Conservation (phyloP, 2,329 filamentous ascomycete species). For the Sphaerulina populicola region DNA sequence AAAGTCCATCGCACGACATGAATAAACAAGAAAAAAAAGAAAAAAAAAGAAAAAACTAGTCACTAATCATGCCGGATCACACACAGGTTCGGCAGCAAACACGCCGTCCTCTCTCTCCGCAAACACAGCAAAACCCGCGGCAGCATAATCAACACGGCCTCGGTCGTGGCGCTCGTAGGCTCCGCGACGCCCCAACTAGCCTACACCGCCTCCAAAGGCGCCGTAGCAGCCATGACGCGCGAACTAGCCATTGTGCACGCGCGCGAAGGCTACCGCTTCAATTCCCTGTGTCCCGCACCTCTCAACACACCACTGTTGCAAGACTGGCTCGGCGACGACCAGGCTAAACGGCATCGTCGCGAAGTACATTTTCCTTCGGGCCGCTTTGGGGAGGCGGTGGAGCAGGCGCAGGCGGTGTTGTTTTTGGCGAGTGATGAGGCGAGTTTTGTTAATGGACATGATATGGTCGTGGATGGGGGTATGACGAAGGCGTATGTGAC, state of each 20-base stretch:
- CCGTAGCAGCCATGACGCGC: slow-evolving; percentile 79
- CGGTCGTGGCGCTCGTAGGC: slow-evolving; percentile 78
- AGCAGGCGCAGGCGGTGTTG: slow-evolving; percentile 82
- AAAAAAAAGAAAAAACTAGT: too few species aligned
- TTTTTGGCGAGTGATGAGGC: slow-evolving; percentile 83
- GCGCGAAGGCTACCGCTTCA: slow-evolving; percentile 81
- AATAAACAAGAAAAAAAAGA: too few species aligned
- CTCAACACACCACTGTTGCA: slow-evolving; percentile 87
- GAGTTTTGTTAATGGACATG: slow-evolving; percentile 81
- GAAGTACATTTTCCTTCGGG: slow-evolving; percentile 86
- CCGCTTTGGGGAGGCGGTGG: slow-evolving; percentile 84
- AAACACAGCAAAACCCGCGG: slow-evolving; percentile 69
- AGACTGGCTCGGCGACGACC: slow-evolving; percentile 85
- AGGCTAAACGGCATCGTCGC: slow-evolving; percentile 68
- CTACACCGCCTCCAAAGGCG: slow-evolving; percentile 90
- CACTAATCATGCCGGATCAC: too few species aligned
- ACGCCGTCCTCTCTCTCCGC: slow-evolving; percentile 74
- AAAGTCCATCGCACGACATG: not conserved
- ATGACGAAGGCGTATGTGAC: slow-evolving; percentile 86
- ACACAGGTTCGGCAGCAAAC: slow-evolving; percentile 66
- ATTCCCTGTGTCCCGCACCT: slow-evolving; percentile 80
- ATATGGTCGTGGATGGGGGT: slow-evolving; percentile 92
- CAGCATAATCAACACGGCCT: slow-evolving; percentile 87
- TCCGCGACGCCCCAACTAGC: slow-evolving; percentile 82
- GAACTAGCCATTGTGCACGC: slow-evolving; percentile 90